Conservation (phyloP, 2,329 filamentous ascomycete genomes). For the Exophiala xenobiotica region DNA sequence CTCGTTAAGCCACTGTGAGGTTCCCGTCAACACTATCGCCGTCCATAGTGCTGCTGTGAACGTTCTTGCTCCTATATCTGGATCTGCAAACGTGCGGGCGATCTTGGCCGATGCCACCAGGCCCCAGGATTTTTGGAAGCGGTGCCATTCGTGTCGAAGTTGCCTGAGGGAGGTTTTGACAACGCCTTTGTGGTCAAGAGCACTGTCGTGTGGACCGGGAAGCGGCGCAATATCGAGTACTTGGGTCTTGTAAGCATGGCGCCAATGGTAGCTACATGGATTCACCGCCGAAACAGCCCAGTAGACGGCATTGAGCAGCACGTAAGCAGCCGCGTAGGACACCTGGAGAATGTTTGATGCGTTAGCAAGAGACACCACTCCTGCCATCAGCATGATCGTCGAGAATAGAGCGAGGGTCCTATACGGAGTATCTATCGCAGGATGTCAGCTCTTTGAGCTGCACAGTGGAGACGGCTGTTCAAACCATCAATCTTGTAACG, state of each 20-base stretch:
- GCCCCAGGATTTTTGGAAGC: slow-evolving; percentile 15
- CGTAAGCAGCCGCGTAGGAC: slow-evolving; percentile 58
- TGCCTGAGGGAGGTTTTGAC: slow-evolving; percentile 3
- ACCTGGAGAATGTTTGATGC: slow-evolving; percentile 62
- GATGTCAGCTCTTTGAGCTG: slow-evolving; percentile 36
- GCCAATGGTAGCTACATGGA: slow-evolving; percentile 21
- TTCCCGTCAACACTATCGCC: slow-evolving; percentile 47
- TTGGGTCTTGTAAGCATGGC: slow-evolving; percentile 20
- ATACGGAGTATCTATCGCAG: slow-evolving; percentile 42
- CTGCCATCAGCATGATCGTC: slow-evolving; percentile 61
- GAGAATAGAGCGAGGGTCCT: slow-evolving; percentile 57
- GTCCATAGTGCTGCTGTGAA: slow-evolving; percentile 52
- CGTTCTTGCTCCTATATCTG: slow-evolving; percentile 19
- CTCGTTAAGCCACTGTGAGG: slow-evolving; percentile 41
- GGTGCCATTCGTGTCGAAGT: slow-evolving; percentile 12
- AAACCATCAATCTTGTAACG: slow-evolving; percentile 49
- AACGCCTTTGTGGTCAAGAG: slow-evolving; percentile 1
- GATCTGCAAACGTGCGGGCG: neutral
- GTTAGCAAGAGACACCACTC: slow-evolving; percentile 62
- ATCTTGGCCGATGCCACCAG: slow-evolving; percentile 3
- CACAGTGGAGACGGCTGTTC: neutral
- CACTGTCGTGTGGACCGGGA: neutral
- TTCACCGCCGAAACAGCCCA: slow-evolving; percentile 51
- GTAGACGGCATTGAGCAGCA: slow-evolving; percentile 60
- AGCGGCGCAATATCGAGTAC: slow-evolving; percentile 4